Evolutionary conservation across 352 stramenopile genomes (phyloP), one percentile per base, ranked within the genome.

Genomic region (Phytophthora macrochlamydospora): DNA sequence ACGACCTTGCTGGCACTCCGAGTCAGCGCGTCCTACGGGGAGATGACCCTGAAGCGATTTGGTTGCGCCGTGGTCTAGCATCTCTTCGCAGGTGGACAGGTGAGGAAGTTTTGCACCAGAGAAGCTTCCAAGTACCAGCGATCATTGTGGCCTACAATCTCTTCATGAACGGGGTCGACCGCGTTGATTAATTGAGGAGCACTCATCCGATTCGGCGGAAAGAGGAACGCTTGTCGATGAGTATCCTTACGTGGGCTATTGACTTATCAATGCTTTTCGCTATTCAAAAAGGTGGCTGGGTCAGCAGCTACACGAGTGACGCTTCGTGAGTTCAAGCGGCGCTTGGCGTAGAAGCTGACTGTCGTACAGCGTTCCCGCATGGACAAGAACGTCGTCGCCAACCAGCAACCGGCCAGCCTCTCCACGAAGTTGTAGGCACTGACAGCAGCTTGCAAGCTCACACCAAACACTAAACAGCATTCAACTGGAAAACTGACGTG

Each of bases 161-260:
- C 11, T 35, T 51, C 24, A 51, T 51, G 45, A 51, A 46, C 33
- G 3, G 18, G 13, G 45, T 33, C 4, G 45, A 51, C 2, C 31
- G 45, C 3, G 45, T 51, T 4, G 45, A 51, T 33, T 3, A 51
- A 13, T n/a, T 51, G n/a, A 5, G 2, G 6, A 51, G 45, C 24
- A 51, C n/a, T 14, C 42, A 51, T 24, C 45, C 4, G 7, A 51
- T 33, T 1, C 45, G 45, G 14, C 45, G 45, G 8, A 51, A 33
- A 11, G 45, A 51, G 45, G 40, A 51, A 51, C 45, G 45, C 1
- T n/a, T 51, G 7, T 35, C 18, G 3, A 51, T 51, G 45, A 51
- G 18, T 35, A 51, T 51, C 4, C 7, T 51, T 35, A 51, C 45
- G 4, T 51, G 45, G 45, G 4, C 28, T 7, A 31, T 51, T 51